Evolutionary conservation across 495 filamentous ascomycete species (phyloP).

Genomic region (Lindgomyces ingoldianus): DNA sequence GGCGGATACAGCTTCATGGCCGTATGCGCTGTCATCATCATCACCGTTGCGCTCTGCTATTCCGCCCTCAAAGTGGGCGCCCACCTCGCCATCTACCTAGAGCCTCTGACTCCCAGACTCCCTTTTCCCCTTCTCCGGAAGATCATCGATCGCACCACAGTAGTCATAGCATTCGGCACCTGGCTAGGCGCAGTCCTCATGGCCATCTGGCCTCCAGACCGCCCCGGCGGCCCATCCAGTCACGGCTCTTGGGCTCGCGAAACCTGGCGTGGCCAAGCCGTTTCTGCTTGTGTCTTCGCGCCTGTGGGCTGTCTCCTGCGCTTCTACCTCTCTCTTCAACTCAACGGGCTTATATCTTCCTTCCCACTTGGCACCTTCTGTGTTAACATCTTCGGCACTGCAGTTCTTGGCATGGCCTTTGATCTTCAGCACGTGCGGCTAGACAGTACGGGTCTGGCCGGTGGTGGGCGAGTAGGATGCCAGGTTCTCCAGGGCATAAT

Average conservation of each 20-base stretch:
- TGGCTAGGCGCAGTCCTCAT: constrained; percentile 83
- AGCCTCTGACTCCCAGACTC: constrained; percentile 58
- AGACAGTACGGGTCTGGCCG: constrained; percentile 44
- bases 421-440: constrained; percentile 65
- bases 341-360: constrained; percentile 64
- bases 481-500: constrained; percentile 80
- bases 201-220: constrained; percentile 71
- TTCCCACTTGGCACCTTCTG: constrained; percentile 91
- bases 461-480: constrained; percentile 57
- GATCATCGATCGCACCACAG: constrained; percentile 62
- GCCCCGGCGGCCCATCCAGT: constrained; percentile 44
- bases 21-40: constrained; percentile 66
- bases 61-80: constrained; percentile 71
- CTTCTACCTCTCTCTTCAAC: constrained; percentile 66
- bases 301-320: constrained; percentile 76
- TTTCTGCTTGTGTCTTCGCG: constrained; percentile 83
- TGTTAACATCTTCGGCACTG: constrained; percentile 79
- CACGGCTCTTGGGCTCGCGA: constrained; percentile 46
- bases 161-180: constrained; percentile 64
- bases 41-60: constrained; percentile 68
- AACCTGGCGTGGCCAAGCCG: constrained; percentile 70
- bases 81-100: constrained; percentile 70
- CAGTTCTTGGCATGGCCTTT: constrained; percentile 64
- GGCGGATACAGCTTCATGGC: constrained; percentile 84
- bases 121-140: constrained; percentile 58